Evolutionary conservation across 345 rosid species (phyloP).

Genomic region (Boechera retrofracta): DNA sequence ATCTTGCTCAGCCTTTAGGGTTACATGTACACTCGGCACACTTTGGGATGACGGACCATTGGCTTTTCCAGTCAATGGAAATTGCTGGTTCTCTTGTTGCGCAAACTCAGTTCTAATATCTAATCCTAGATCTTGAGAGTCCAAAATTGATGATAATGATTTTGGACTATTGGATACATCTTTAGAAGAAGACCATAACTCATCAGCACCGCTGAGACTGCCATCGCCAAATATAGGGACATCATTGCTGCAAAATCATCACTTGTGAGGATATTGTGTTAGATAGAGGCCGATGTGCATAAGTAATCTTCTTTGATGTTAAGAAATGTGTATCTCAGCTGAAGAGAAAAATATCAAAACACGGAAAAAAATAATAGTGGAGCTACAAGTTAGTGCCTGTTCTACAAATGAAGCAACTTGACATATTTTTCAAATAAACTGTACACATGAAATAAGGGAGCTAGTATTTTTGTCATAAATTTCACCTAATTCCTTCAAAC

Average conservation of each 20-base stretch:
- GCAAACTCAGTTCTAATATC: constrained; percentile 57
- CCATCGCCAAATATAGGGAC: constrained; percentile 79
- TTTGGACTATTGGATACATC: constrained; percentile 60
- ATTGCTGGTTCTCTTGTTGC: constrained; percentile 56
- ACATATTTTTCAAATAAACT: background rate
- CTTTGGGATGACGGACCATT: constrained; percentile 53
- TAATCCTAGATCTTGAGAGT: constrained; percentile 55
- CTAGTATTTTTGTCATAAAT: background rate
- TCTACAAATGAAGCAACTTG: constrained; percentile 4
- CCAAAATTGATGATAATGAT: constrained; percentile 53
- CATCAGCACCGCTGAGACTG: constrained; percentile 68
- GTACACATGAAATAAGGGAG: background rate
- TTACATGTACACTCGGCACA: constrained; percentile 43
- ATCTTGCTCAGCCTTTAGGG: constrained; percentile 45
- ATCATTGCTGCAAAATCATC: constrained; percentile 94
- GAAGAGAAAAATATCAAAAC: background rate
- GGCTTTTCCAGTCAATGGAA: constrained; percentile 50
- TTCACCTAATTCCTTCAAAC: background rate
- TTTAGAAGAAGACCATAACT: constrained; percentile 79
- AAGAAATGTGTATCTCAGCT: background rate
- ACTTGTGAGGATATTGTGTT: constrained; percentile 89
- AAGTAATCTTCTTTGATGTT: constrained; percentile 11
- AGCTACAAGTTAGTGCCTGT: background rate
- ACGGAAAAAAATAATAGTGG: background rate
- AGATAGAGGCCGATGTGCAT: constrained; percentile 50